Conservation (phyloP, 2,329 filamentous ascomycete species). For the Rhinocladiella mackenziei region DNA sequence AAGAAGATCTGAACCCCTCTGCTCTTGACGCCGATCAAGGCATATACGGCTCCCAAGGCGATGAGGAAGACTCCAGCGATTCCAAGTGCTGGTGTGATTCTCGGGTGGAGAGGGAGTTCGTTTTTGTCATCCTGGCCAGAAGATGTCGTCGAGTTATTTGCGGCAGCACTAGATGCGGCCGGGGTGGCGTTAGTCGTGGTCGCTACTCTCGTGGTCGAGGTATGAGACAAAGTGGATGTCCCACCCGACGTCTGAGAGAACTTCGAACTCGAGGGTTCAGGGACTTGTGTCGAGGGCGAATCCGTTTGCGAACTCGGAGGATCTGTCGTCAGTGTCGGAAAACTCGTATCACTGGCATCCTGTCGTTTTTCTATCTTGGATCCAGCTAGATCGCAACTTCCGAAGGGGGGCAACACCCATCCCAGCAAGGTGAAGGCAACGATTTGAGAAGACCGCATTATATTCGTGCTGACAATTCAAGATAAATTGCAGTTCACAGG, state of each 20-base stretch:
- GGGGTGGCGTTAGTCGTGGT: conserved; percentile 17
- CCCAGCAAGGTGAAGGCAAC: conserved; percentile 13
- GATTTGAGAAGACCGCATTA: conserved; percentile 14
- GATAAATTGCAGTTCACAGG: neutral
- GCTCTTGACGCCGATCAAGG: conserved; percentile 78
- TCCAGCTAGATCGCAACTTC: conserved; percentile 1
- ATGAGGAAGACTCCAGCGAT: conserved; percentile 75
- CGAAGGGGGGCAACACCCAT: conserved; percentile 4
- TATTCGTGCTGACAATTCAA: neutral
- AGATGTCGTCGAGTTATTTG: conserved; percentile 12
- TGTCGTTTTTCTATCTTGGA: conserved; percentile 14
- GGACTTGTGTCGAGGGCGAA: conserved; percentile 3
- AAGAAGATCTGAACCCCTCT: conserved; percentile 73
- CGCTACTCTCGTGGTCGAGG: no score
- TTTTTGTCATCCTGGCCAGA: conserved; percentile 8
- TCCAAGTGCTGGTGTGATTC: conserved; percentile 74
- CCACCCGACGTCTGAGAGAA: conserved; percentile 2
- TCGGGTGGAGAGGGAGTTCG: conserved; percentile 65
- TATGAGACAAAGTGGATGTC: neutral
- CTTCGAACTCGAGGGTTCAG: neutral
- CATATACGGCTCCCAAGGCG: conserved; percentile 64
- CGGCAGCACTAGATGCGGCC: conserved; percentile 14
- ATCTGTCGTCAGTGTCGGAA: conserved; percentile 17
- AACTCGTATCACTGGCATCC: conserved; percentile 7
- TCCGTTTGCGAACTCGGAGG: conserved; percentile 5